Evolutionary conservation across 2,329 filamentous ascomycete species (phyloP).

Genomic region (Phyllosticta capitalensis): DNA sequence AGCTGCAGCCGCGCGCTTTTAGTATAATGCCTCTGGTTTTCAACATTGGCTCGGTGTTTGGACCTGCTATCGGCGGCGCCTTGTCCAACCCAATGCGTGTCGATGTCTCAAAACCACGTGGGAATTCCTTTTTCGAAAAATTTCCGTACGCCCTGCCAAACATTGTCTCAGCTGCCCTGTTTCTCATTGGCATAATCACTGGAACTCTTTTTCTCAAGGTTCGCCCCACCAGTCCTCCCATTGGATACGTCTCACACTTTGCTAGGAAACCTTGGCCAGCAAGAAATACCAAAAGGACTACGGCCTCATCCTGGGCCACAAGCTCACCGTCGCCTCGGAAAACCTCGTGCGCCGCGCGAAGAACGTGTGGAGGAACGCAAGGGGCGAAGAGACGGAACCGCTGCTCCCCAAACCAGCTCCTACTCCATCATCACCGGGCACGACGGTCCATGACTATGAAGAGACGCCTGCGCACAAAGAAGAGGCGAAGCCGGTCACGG

Average conservation of each 20-base stretch:
- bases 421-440: not conserved
- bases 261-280: constrained; percentile 66
- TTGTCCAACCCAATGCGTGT: constrained; percentile 72
- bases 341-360: constrained; percentile 12
- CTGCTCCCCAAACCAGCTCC: constrained; percentile 5
- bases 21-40: constrained; percentile 88
- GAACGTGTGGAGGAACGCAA: constrained; percentile 8
- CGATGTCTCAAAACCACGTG: constrained; percentile 56
- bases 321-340: constrained; percentile 37
- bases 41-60: constrained; percentile 79
- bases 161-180: constrained; percentile 64
- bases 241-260: constrained; percentile 3
- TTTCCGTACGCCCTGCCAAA: constrained; percentile 85
- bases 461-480: constrained; percentile 14
- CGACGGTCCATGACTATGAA: constrained; percentile 17
- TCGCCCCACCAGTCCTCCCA: constrained; percentile 11
- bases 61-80: constrained; percentile 75
- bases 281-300: constrained; percentile 62
- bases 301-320: constrained; percentile 63
- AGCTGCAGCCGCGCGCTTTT: constrained; percentile 81
- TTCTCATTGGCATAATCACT: constrained; percentile 63
- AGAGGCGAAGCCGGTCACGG: constrained; percentile 25
- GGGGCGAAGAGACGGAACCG: constrained; percentile 12
- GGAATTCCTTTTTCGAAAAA: constrained; percentile 56
- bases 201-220: constrained; percentile 71